Base-by-base conservation (phyloP, 768 basidiomycete genomes). In the Pleurotus pulmonarius region DNA sequence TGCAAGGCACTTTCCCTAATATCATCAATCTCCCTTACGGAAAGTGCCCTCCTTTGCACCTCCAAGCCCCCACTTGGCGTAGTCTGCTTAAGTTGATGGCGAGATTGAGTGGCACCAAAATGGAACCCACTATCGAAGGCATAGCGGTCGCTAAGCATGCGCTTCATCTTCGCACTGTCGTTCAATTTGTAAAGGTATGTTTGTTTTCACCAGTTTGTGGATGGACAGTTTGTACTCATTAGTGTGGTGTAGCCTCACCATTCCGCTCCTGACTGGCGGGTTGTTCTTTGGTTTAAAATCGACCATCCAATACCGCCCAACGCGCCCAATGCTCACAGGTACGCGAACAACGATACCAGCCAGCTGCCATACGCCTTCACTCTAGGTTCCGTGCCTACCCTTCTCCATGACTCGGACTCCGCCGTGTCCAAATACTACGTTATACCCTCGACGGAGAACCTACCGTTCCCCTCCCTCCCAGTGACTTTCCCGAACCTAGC, bases 151-250 rank as follows among this genome's bases (percentile, higher is more conserved):
- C 78, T 26, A 86, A 85, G 63, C 73, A 71, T 1, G 80, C 81
- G 4, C 73, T 86, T 49, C 79, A 78, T 58, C 70, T 93, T 45
- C 85, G 91, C 41, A 85, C 85, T 0, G 87, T 92, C 0, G 70
- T 93, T 55, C 90, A 92, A 63, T 90, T 92, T 63, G 77, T 90
- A 49, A 88, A 85, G 76, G 90, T 89, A 61, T 52, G 79, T 62
- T 6, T 13, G 18, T 39, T 16, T 24, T 18, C 8, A 49, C 11
- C 13, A 49, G 2, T 45, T 58, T n/a, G 45, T 26, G 49, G 26
- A 34, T 46, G 16, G 29, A 29, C 45, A 15, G 29, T 25, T 18
- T 18, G 20, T 6, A 24, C 37, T 34, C 22, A 15, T 25, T 7
- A 16, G 46, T 12, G 29, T 34, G 8, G 11, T 34, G 25, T 55